Percentiles rank a stretch among this genome's conserved stretches.
Evolutionary conservation across 331 rosid genomes (phyloP).

Genomic region (Phaseolus coccineus): DNA sequence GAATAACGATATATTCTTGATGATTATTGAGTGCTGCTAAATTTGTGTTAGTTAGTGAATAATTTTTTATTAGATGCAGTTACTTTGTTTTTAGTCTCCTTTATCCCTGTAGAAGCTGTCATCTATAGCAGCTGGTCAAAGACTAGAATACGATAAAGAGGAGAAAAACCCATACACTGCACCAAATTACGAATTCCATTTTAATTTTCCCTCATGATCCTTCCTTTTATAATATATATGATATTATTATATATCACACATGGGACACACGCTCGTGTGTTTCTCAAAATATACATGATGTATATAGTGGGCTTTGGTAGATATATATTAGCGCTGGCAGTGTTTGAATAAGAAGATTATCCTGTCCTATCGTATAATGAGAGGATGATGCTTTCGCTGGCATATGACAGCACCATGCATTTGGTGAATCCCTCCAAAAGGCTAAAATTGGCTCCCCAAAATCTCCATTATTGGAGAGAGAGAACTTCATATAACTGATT

Average conservation of each 20-base stretch:
- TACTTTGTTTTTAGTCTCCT: neutral
- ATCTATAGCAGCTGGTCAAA: slow-evolving; percentile 48
- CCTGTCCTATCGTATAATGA: slow-evolving; percentile 48
- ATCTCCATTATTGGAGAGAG: slow-evolving; percentile 68
- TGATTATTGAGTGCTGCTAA: slow-evolving; percentile 66
- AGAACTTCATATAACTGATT: neutral
- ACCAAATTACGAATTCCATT: slow-evolving; percentile 38
- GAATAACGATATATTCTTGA: slow-evolving; percentile 59
- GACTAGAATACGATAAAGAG: slow-evolving; percentile 46
- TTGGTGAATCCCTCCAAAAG: slow-evolving; percentile 67
- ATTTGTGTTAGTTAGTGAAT: slow-evolving; percentile 47
- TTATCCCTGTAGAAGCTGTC: slow-evolving; percentile 41
- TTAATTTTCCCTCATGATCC: neutral
- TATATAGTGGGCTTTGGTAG: slow-evolving; percentile 46
- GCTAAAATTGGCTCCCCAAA: slow-evolving; percentile 54
- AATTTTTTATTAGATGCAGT: slow-evolving; percentile 37
- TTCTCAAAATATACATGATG: slow-evolving; percentile 35
- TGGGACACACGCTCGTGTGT: slow-evolving; percentile 49
- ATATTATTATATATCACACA: slow-evolving; percentile 10
- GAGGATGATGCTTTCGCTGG: slow-evolving; percentile 58
- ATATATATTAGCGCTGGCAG: slow-evolving; percentile 54
- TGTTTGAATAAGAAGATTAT: slow-evolving; percentile 55
- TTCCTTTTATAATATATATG: neutral
- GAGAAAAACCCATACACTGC: slow-evolving; percentile 49
- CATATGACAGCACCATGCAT: slow-evolving; percentile 55